Evolutionary conservation across 2,329 filamentous ascomycete species (phyloP).

Genomic region (Emericellopsis atlantica): DNA sequence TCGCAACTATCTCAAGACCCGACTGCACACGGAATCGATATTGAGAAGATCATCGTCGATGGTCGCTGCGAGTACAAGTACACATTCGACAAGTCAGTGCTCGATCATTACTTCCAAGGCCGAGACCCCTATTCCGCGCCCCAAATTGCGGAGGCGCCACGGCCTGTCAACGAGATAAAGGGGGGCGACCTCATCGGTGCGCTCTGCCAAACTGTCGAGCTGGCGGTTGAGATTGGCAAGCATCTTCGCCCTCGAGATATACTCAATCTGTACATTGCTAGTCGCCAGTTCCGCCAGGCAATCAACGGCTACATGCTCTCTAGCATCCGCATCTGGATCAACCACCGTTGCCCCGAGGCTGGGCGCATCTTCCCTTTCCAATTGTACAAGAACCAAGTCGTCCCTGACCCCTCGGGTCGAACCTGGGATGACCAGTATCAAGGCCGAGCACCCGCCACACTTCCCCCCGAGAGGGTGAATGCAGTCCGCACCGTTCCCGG

Average conservation of each 20-base stretch:
- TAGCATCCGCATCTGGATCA: slow-evolving; percentile 43
- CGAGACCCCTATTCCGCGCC: slow-evolving; percentile 12
- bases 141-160: not conserved
- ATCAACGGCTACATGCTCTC: slow-evolving; percentile 47
- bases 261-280: slow-evolving; percentile 52
- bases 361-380: slow-evolving; percentile 46
- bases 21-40: not conserved
- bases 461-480: slow-evolving; percentile 3
- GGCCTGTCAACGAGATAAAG: slow-evolving; percentile 6
- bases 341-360: slow-evolving; percentile 39
- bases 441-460: not conserved
- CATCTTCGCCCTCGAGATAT: slow-evolving; percentile 43
- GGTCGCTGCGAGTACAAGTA: slow-evolving; percentile 11
- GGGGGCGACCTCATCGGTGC: slow-evolving; percentile 29
- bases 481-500: slow-evolving; percentile 41
- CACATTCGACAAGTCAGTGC: slow-evolving; percentile 13
- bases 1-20: not conserved
- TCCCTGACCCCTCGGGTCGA: slow-evolving; percentile 44
- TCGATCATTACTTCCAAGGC: slow-evolving; percentile 15
- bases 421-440: slow-evolving; percentile 16
- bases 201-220: slow-evolving; percentile 30
- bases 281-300: slow-evolving; percentile 46
- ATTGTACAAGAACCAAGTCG: slow-evolving; percentile 42
- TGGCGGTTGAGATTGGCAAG: slow-evolving; percentile 41
- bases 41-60: slow-evolving; percentile 4